Conservation (phyloP, 805 yeast genomes). For the Maudiozyma bulderi region DNA sequence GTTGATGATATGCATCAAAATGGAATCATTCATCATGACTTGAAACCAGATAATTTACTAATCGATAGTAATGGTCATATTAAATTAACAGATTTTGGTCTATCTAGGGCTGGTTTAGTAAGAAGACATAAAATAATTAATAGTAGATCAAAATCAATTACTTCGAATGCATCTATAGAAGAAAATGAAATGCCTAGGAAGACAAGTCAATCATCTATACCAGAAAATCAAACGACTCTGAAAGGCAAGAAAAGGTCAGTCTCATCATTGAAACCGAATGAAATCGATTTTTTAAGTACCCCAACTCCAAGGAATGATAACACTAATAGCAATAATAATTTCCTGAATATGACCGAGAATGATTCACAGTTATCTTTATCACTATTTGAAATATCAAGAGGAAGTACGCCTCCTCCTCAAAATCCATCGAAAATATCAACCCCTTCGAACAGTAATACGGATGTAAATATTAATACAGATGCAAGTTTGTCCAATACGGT, state of each 20-base stretch:
- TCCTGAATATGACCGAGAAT: constrained; percentile 15
- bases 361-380: constrained; percentile 26
- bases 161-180: neutral
- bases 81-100: constrained; percentile 90
- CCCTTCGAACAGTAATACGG: neutral
- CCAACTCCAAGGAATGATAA: constrained; percentile 1
- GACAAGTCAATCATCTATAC: constrained; percentile 2
- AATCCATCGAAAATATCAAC: neutral
- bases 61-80: constrained; percentile 83
- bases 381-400: constrained; percentile 19
- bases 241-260: neutral
- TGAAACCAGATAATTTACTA: constrained; percentile 88
- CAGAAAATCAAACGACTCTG: constrained; percentile 1
- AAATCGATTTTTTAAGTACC: neutral
- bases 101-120: constrained; percentile 79
- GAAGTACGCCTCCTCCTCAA: constrained; percentile 22
- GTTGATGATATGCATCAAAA: constrained; percentile 80
- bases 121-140: constrained; percentile 52
- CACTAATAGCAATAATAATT: neutral
- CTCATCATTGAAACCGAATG: neutral
- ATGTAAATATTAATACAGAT: neutral
- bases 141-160: constrained; percentile 5
- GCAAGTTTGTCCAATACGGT: neutral
- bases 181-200: neutral
- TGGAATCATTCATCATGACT: constrained; percentile 89